Evolutionary conservation across 106 monocot species (phyloP).

Genomic region (Dendrobium officinale): DNA sequence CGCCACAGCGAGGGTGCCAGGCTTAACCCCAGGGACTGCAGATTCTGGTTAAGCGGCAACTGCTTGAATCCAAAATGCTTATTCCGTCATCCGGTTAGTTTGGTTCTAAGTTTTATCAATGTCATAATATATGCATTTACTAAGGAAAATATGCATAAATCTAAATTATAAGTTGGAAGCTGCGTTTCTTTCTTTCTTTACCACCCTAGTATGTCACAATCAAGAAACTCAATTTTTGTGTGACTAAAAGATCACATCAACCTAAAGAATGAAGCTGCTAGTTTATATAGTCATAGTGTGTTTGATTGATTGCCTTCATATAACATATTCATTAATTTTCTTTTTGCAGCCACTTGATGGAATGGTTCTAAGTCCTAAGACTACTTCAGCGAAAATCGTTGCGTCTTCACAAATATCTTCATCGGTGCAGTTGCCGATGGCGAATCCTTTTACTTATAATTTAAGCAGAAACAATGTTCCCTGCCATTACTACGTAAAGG

Average conservation of each 20-base stretch:
- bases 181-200: not conserved
- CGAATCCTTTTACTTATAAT: conserved; percentile 17
- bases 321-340: not conserved
- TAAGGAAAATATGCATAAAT: too few relatives aligned
- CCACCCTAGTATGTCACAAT: not conserved
- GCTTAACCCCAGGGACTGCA: conserved; percentile 74
- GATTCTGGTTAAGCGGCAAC: conserved; percentile 66
- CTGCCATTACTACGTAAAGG: conserved; percentile 54
- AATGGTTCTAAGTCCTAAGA: conserved; percentile 19
- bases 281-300: not conserved
- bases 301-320: not conserved
- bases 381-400: conserved; percentile 17
- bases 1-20: conserved; percentile 78
- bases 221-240: not conserved
- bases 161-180: too few relatives aligned
- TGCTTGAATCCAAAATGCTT: conserved; percentile 79
- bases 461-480: conserved; percentile 36
- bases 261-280: not conserved
- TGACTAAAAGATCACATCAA: not conserved
- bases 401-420: conserved; percentile 4
- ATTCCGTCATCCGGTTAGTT: conserved; percentile 77
- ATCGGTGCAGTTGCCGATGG: conserved; percentile 11
- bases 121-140: not conserved
- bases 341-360: conserved; percentile 76
- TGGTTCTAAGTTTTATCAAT: not conserved